These are phyloP conservation scores for Leccinum variicolor DNA, from an alignment of 768 basidiomycete species.

Conservation along the genomic window DNA sequence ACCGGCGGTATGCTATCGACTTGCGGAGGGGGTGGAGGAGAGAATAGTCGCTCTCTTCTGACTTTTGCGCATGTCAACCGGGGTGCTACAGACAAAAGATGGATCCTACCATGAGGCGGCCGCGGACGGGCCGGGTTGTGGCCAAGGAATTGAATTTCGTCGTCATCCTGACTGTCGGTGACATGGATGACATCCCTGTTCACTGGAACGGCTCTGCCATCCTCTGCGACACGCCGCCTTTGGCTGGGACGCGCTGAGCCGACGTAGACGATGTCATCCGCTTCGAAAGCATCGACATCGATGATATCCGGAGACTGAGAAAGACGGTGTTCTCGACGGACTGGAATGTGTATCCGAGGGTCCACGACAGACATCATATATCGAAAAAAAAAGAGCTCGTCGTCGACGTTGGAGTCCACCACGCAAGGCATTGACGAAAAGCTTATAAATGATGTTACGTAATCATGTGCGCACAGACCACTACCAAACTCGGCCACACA, in stretches of 20 bases:
- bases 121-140: constrained; percentile 18
- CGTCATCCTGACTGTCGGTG: constrained; percentile 41
- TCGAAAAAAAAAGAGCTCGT: constrained; percentile 2
- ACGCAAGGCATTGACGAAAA: not conserved
- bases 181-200: constrained; percentile 31
- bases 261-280: constrained; percentile 30
- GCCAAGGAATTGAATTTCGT: constrained; percentile 28
- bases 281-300: constrained; percentile 42
- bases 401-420: constrained; percentile 19
- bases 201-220: constrained; percentile 17
- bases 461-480: constrained; percentile 32
- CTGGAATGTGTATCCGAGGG: constrained; percentile 1
- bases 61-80: constrained; percentile 5
- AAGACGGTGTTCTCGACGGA: constrained; percentile 11
- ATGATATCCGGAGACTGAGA: constrained; percentile 35
- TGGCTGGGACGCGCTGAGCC: constrained; percentile 22
- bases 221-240: constrained; percentile 25
- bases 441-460: constrained; percentile 23
- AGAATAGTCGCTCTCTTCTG: constrained; percentile 30
- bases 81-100: not conserved
- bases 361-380: constrained; percentile 22
- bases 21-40: constrained; percentile 49
- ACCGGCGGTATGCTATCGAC: constrained; percentile 50
- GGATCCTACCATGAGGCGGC: constrained; percentile 17
- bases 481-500: constrained; percentile 27